Conservation (phyloP, 164 flowering plant species). For the Hamamelis virginiana region DNA sequence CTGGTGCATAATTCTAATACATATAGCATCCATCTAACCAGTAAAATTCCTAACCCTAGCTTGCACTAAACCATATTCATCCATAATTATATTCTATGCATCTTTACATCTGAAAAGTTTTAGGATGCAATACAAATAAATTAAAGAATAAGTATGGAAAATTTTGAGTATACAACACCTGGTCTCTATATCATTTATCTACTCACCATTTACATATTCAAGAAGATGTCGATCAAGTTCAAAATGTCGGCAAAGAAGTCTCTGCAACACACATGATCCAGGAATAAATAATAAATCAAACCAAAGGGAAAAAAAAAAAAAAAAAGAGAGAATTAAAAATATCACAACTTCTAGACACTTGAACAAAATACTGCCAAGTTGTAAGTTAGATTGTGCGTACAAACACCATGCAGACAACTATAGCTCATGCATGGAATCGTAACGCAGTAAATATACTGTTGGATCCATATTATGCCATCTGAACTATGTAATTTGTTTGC, state of each 20-base stretch:
- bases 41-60: neutral
- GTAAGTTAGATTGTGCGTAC: too few species aligned
- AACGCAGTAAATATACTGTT: too few species aligned
- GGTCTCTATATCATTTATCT: constrained; percentile 16
- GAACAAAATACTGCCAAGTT: neutral
- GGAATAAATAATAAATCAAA: neutral
- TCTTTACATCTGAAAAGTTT: neutral
- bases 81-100: neutral
- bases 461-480: too few species aligned
- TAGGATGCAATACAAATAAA: neutral
- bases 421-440: too few species aligned
- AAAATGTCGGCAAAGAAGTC: constrained; percentile 62
- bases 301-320: neutral
- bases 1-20: too few species aligned
- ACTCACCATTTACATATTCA: constrained; percentile 62
- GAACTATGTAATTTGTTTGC: neutral
- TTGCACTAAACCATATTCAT: too few species aligned
- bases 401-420: too few species aligned
- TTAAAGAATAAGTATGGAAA: neutral
- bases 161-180: neutral
- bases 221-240: constrained; percentile 82
- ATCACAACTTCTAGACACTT: neutral
- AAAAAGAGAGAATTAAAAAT: neutral
- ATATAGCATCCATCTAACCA: neutral
- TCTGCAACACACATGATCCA: constrained; percentile 41